Percentiles rank a stretch among this genome's conserved stretches.
These are phyloP conservation scores for Penicillium coffeae DNA, from an alignment of 495 filamentous ascomycete genomes.

Conservation along the genomic window DNA sequence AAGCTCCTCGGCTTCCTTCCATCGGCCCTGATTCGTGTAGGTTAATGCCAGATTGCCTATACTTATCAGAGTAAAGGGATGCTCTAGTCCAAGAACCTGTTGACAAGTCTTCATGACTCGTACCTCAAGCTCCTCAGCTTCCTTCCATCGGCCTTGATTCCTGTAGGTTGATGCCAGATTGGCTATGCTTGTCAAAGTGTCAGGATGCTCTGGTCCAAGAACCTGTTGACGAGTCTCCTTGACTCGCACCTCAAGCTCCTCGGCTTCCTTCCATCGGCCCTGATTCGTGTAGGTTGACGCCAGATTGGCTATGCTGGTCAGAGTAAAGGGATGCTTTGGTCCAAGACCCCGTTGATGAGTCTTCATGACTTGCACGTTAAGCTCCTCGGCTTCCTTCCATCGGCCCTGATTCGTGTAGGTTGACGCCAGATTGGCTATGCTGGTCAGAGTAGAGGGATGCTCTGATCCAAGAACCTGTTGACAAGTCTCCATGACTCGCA, in stretches of 20 bases:
- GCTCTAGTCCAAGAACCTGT: neutral
- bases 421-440: neutral
- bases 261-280: no score
- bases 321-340: no score
- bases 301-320: no score
- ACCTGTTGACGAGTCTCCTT: neutral
- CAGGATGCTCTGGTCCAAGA: slow-evolving; percentile 4
- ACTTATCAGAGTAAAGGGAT: neutral
- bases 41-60: neutral
- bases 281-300: no score
- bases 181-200: slow-evolving; percentile 2
- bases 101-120: neutral
- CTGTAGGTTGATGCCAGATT: neutral
- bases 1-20: neutral
- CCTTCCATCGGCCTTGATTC: neutral
- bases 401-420: neutral
- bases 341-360: no score
- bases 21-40: neutral
- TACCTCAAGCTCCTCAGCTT: neutral
- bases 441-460: neutral
- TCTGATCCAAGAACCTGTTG: neutral
- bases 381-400: slow-evolving; percentile 1
- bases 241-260: neutral
- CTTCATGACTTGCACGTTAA: neutral
- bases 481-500: neutral